Conservation (phyloP, 116 monocot species). For the Posidonia oceanica region DNA sequence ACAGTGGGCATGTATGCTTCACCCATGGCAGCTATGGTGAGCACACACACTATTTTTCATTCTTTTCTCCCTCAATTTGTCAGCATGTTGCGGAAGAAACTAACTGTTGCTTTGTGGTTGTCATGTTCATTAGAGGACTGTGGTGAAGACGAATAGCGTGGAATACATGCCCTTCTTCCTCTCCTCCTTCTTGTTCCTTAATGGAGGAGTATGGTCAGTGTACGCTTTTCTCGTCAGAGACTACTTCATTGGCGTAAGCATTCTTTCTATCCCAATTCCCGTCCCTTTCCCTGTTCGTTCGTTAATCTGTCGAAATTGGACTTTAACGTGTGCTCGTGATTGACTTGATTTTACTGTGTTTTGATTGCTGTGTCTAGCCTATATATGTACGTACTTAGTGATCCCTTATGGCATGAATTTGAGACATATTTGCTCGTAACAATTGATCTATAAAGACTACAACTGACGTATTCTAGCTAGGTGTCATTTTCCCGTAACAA, state of each 20-base stretch:
- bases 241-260: conserved; percentile 64
- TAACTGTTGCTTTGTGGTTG: neutral
- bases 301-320: neutral
- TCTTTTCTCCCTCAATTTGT: no score
- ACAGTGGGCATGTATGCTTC: conserved; percentile 77
- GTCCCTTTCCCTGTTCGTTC: neutral
- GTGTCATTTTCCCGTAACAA: no score
- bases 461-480: no score
- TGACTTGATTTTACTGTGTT: no score
- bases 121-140: conserved; percentile 1
- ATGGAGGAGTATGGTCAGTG: conserved; percentile 57
- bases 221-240: conserved; percentile 55
- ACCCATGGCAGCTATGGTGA: conserved; percentile 64
- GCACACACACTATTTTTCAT: no score
- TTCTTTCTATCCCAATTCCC: neutral
- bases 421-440: no score
- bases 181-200: conserved; percentile 79
- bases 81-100: no score
- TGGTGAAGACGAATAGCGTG: conserved; percentile 45
- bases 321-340: no score
- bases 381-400: no score
- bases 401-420: no score
- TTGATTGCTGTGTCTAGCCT: no score
- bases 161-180: conserved; percentile 89
- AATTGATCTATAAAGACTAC: no score